Conservation (phyloP, 2,329 filamentous ascomycete species). For the Fusarium phyllophilum region DNA sequence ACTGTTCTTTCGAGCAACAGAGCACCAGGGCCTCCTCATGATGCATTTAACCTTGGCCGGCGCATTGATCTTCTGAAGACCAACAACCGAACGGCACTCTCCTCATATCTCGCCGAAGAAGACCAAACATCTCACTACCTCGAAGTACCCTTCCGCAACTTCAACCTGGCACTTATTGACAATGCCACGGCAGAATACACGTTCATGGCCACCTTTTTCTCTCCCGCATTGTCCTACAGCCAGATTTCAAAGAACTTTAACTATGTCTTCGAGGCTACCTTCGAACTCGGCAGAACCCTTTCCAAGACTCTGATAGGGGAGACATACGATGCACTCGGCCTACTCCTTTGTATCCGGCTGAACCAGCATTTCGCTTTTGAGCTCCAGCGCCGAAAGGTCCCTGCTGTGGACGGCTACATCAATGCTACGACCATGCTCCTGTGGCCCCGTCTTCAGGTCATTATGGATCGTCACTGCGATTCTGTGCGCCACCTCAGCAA, state of each 20-base stretch:
- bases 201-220: slow-evolving; percentile 91
- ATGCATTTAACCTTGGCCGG: slow-evolving; percentile 89
- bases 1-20: slow-evolving; percentile 62
- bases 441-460: slow-evolving; percentile 93
- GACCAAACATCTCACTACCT: slow-evolving; percentile 87
- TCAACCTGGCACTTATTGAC: slow-evolving; percentile 92
- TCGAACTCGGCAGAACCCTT: slow-evolving; percentile 81
- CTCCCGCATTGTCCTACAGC: slow-evolving; percentile 77
- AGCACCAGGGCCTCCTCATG: slow-evolving; percentile 71
- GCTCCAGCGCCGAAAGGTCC: slow-evolving; percentile 89
- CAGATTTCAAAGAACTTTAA: slow-evolving; percentile 84
- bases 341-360: slow-evolving; percentile 89
- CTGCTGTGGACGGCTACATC: slow-evolving; percentile 88
- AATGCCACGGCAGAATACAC: slow-evolving; percentile 96
- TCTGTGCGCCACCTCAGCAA: slow-evolving; percentile 75
- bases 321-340: slow-evolving; percentile 84
- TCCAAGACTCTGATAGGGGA: slow-evolving; percentile 81
- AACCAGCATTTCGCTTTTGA: slow-evolving; percentile 97
- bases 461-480: slow-evolving; percentile 94
- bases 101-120: slow-evolving; percentile 91
- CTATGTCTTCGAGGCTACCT: slow-evolving; percentile 90
- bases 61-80: slow-evolving; percentile 84
- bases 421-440: slow-evolving; percentile 96
- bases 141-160: slow-evolving; percentile 91
- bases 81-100: slow-evolving; percentile 77